Evolutionary conservation across 352 stramenopile genomes (phyloP), one percentile per base, ranked within the genome.

Genomic region (Lagenidium giganteum): DNA sequence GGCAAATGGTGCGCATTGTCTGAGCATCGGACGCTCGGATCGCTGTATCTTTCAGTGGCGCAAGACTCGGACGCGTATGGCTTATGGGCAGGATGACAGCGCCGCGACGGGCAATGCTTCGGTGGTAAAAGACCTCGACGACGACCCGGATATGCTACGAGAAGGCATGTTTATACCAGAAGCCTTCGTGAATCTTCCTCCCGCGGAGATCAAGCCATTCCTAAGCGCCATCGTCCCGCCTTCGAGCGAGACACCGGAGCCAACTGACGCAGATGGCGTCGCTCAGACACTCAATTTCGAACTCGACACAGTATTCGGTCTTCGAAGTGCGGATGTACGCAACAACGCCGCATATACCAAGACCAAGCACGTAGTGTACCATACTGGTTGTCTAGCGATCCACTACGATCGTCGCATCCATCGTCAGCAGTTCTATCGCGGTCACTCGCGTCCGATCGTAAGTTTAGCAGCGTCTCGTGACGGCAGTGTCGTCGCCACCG

Each of bases 351-450:
- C 69, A 17, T 92, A 89, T 26, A 50, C 64, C 37, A 79, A 76
- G 35, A 68, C 69, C 27, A 89, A 89, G 39, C 67, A 74, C 30
- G 62, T 92, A 2, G 23, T 92, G 9, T 85, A 62, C 40, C 61
- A 68, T n/a, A 61, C 76, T 4, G 79, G 73, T 4, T 75, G 65
- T 23, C 26, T 92, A 25, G 79, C 62, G 7, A 51, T 89, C 23
- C 72, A 74, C 23, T 92, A 92, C 58, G 76, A 92, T 30, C 71
- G 79, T 14, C 76, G 78, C 18, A 67, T 63, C n/a, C 76, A 89
- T 41, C 30, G 47, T 1, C 76, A 92, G 47, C 61, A 62, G 31
- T 89, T 89, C 44, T 92, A 92, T 29, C 54, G 31, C 2, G 61
- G 52, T 23, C 79, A 92, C 50, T 43, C 40, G 16, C 55, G 70